phyloP scores from a whole-genome alignment of 805 yeast species.

The Suhomyces emberorum region DNA sequence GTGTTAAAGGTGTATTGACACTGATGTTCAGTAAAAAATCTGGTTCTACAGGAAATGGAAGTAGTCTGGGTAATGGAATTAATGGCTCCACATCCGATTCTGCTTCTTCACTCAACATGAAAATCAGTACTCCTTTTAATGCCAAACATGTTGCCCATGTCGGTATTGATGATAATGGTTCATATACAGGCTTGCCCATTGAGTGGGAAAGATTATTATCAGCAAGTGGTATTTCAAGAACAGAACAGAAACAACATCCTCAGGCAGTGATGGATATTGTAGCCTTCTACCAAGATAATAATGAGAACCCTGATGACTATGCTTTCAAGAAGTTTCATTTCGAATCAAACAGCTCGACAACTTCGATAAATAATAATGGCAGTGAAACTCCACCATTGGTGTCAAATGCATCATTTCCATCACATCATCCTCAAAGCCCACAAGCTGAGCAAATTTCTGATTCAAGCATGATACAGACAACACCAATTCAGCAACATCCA shows the following conservation, averaged over 20 bases:
- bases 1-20: constrained; percentile 58
- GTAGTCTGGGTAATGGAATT: constrained; percentile 12
- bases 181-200: constrained; percentile 86
- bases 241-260: constrained; percentile 88
- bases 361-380: constrained; percentile 18
- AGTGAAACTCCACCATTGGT: constrained; percentile 27
- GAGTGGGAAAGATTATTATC: constrained; percentile 86
- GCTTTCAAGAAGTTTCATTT: constrained; percentile 43
- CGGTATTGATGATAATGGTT: constrained; percentile 83
- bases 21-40: constrained; percentile 44
- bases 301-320: constrained; percentile 41
- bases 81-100: constrained; percentile 11
- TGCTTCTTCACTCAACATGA: constrained; percentile 39
- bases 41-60: constrained; percentile 6
- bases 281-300: constrained; percentile 70
- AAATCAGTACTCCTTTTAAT: constrained; percentile 89
- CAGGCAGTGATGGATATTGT: constrained; percentile 92
- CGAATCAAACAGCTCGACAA: constrained; percentile 19
- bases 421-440: constrained; percentile 6
- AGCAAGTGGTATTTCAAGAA: constrained; percentile 82
- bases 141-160: constrained; percentile 92
- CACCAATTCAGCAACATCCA: constrained; percentile 31
- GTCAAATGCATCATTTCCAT: constrained; percentile 16
- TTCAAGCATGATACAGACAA: constrained; percentile 6
- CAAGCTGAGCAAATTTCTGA: constrained; percentile 2